Conservation (phyloP, 179 eudicot species). For the Nepenthes alata region DNA sequence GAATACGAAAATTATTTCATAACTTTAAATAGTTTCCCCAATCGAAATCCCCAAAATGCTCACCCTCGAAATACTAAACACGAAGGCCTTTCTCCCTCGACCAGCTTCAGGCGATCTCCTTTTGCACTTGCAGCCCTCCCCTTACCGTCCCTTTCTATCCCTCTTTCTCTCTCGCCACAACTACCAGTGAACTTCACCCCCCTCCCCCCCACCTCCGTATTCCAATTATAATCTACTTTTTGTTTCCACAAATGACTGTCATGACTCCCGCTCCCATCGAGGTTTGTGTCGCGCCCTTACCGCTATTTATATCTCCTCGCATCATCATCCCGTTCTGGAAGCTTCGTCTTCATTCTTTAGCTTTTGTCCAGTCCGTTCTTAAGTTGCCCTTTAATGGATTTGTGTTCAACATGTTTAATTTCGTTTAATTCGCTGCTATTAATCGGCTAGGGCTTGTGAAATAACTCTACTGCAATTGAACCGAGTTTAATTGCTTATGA, state of each 20-base stretch:
- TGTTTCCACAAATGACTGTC: conserved; percentile 34
- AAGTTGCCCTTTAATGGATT: not conserved
- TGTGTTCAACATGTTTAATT: not conserved
- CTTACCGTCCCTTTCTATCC: not conserved
- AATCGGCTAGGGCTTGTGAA: conserved; percentile 6
- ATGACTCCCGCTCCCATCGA: conserved; percentile 54
- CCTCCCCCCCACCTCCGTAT: conserved; percentile 1
- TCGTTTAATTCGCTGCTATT: conserved; percentile 5
- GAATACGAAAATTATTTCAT: too few species aligned
- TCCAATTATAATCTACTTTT: not conserved
- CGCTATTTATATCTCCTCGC: not conserved
- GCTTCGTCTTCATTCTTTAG: not conserved
- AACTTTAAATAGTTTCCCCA: too few species aligned
- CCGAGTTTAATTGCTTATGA: conserved; percentile 9
- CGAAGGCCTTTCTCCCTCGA: not conserved
- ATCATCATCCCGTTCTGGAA: too few species aligned
- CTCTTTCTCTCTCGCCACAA: conserved; percentile 2
- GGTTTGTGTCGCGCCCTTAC: conserved; percentile 16
- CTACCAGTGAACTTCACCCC: not conserved
- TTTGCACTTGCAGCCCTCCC: not conserved
- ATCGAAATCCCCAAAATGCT: not conserved
- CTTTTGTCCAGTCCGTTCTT: not conserved
- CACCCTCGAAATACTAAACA: not conserved
- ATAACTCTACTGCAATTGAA: not conserved
- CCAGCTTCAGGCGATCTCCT: conserved; percentile 3